A percentile compares a stretch with the other conserved stretches of the same genome.
Evolutionary conservation across 148 eudicot genomes (phyloP).

Genomic region (Nepenthes mirabilis): DNA sequence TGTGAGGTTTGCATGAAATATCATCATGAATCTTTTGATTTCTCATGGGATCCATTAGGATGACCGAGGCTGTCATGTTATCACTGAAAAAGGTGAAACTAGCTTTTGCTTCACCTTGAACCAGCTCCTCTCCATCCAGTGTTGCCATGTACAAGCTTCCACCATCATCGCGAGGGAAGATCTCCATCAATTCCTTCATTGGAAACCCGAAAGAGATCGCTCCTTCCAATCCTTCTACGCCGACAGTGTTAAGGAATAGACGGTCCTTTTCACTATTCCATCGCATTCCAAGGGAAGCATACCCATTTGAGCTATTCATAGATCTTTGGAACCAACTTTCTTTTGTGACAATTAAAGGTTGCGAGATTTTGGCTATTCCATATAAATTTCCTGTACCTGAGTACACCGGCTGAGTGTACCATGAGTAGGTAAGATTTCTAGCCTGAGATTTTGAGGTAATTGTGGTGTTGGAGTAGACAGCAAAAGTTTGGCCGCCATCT

Average conservation of each 20-base stretch:
- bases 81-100: background rate
- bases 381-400: conserved; percentile 24
- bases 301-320: conserved; percentile 18
- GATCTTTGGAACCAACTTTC: conserved; percentile 29
- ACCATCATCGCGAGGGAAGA: background rate
- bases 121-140: background rate
- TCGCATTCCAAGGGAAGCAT: background rate
- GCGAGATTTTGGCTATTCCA: conserved; percentile 21
- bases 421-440: conserved; percentile 8
- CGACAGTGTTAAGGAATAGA: background rate
- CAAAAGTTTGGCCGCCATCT: conserved; percentile 18
- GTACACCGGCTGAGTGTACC: conserved; percentile 39
- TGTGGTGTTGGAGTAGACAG: conserved; percentile 42
- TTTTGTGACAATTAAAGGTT: conserved; percentile 7
- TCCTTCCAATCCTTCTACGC: background rate
- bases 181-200: background rate
- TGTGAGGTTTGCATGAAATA: background rate
- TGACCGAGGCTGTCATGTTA: background rate
- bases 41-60: background rate
- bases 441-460: background rate
- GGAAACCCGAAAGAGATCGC: conserved; percentile 1
- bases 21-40: background rate
- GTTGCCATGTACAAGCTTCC: background rate
- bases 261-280: background rate
- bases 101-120: background rate